Base-by-base conservation (phyloP, 345 rosid species). In the Eucalyptus tenuipes region DNA sequence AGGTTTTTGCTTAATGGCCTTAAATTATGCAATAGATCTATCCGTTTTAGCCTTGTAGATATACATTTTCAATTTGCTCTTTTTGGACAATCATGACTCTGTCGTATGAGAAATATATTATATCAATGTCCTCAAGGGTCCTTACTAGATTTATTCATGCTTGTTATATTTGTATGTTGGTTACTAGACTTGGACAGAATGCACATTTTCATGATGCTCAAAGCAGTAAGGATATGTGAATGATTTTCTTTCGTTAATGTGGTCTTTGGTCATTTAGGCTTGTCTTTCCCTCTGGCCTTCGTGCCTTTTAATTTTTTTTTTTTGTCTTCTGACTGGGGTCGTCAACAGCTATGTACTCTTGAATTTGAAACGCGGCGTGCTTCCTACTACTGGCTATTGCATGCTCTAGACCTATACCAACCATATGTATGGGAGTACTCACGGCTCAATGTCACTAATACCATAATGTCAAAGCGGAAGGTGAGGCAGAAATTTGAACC, bases 371-470 rank as follows among this genome's bases (percentile, higher is more conserved):
- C 98, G 10, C 94, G 99, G 17, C 98, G 99, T 86, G 99, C 99
- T 64, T 97, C 99, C 49, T 98, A 97, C 91, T 97, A 96, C 90
- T 97, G 99, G 99, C 85, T 98, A 89, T 91, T 98, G 89, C 95
- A 98, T 95, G 93, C 93, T 55, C 89, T 97, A 90, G 92, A 89
- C 91, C 95, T 98, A 84, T 97, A 97, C 93, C 97, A 95, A 92
- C 99, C 99, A 79, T 95, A 95, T 92, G 99, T 98, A 52, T 98
- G 99, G 99, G 99, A 98, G 88, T 98, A 97, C 92, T 98, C 99
- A 10, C 94, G 99, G 87, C 88, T 97, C 92, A 98, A 97, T 94
- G 92, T 97, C 92, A 93, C 99, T 49, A 97, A 96, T 91, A 96
- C 97, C 84, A 99, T 98, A 88, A 95, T 98, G 99, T 98, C 99